These are phyloP conservation scores for Melastoma candidum DNA, from an alignment of 441 rosid genomes.

Conservation along the genomic window DNA sequence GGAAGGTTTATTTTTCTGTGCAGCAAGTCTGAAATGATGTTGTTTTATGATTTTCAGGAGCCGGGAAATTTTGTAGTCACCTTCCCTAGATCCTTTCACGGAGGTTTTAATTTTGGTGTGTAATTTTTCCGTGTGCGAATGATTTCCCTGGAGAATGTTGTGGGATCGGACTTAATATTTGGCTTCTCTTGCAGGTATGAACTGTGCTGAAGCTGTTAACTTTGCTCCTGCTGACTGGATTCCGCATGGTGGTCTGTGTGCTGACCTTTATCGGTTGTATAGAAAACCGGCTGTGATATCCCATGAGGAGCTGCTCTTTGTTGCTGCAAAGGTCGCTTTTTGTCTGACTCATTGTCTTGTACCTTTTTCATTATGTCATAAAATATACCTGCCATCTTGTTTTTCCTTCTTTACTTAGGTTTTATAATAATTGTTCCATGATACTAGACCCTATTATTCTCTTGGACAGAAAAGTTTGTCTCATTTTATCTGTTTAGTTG, in stretches of 20 bases:
- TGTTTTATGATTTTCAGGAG: slow-evolving; percentile 36
- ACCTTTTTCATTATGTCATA: too few species aligned
- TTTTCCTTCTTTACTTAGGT: too few species aligned
- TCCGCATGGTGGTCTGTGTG: slow-evolving; percentile 86
- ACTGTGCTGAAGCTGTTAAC: slow-evolving; percentile 96
- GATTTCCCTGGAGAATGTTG: slow-evolving; percentile 12
- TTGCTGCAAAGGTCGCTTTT: slow-evolving; percentile 54
- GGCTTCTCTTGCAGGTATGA: slow-evolving; percentile 52
- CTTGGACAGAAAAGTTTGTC: too few species aligned
- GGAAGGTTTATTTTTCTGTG: too few species aligned
- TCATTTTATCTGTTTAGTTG: too few species aligned
- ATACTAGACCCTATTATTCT: too few species aligned
- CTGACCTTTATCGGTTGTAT: slow-evolving; percentile 73
- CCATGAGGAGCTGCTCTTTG: slow-evolving; percentile 98
- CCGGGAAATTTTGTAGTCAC: slow-evolving; percentile 97
- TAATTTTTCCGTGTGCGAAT: not conserved
- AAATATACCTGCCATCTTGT: too few species aligned
- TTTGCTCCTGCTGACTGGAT: slow-evolving; percentile 99
- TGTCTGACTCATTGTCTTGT: too few species aligned
- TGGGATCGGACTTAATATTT: slow-evolving; percentile 5
- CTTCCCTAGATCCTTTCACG: slow-evolving; percentile 92
- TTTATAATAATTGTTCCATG: too few species aligned
- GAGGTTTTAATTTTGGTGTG: slow-evolving; percentile 97
- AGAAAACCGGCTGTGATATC: slow-evolving; percentile 83
- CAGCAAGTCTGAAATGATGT: not conserved